Base-by-base conservation (phyloP, 331 rosid species). In the Rhamnella rubrinervis region DNA sequence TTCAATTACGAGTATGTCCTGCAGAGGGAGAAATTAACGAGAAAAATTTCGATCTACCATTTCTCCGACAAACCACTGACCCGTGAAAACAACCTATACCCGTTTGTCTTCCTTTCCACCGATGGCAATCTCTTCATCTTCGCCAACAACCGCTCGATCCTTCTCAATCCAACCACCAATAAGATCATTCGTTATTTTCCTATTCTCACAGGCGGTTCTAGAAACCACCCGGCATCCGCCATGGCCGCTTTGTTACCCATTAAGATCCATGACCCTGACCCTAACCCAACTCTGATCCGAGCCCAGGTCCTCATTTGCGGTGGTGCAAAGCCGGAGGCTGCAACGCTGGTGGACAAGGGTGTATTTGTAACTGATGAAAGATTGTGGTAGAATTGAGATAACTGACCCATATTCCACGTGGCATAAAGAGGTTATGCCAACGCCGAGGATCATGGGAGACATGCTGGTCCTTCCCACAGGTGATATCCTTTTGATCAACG, bases 141-240 rank as follows among this genome's bases (percentile, higher is more conserved):
- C 61, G 78, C 97, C 66, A 95, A 95, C 75, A 81, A 80, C 38
- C 91, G 93, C 20, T 91, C 97, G 3, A 26, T 95, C 51, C 89
- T 95, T 41, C 80, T 89, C 2, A 47, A 79, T 74, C 85, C 92
- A 4, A 53, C 7, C 7, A 75, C 78, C 55, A 74, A 83, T 82
- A 44, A 71, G 8, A 11, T 86, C 21, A 4, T 95, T 2, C 73
- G 87, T 0, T 85, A 86, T 31, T 86, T 39, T 58, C 96, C 91
- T 0, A 59, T 64, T 53, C 75, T 95, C 25, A 57, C 47, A 0
- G 97, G 97, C 0, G 97, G 97, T 4, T 75, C 96, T 3, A 72
- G 97, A 1, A 91, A 89, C 88, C 91, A 95, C 83, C 97, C 99
- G 0, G 87, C 97, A 1, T 91, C 97, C 0, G 99, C 81, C 21